These are phyloP conservation scores for Chondrus crispus DNA, from an alignment of 23 red algal genomes.

Conservation along the genomic window DNA sequence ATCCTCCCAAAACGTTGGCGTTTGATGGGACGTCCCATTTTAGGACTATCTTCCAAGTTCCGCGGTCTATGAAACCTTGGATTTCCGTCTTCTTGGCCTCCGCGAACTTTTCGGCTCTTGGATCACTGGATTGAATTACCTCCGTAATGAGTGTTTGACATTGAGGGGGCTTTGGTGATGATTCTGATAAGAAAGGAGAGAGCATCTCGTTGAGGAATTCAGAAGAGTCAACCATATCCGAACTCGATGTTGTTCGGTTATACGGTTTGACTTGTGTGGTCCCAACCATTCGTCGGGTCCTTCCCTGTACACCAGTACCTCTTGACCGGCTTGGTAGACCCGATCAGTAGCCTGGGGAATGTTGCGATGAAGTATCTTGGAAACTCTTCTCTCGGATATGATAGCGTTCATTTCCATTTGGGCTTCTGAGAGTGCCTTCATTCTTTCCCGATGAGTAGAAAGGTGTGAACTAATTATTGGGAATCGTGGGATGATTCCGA, in stretches of 20 bases:
- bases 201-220: background rate
- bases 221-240: too few relatives aligned
- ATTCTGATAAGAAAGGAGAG: background rate
- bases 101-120: background rate
- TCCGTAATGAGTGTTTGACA: background rate
- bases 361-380: background rate
- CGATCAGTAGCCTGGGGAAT: background rate
- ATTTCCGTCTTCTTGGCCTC: background rate
- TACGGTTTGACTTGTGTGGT: background rate
- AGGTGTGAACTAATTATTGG: constrained; percentile 1
- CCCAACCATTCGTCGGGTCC: background rate
- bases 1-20: background rate
- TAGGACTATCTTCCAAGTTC: constrained; percentile 1
- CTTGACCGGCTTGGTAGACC: background rate
- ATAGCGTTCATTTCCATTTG: background rate
- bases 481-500: background rate
- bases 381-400: constrained; percentile 1
- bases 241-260: background rate
- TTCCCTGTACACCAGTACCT: constrained; percentile 24
- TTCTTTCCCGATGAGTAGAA: background rate
- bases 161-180: background rate
- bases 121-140: background rate
- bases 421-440: background rate
- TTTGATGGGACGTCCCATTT: background rate
- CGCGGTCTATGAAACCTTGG: background rate